Percentiles rank a stretch among this genome's conserved stretches.
Conservation (phyloP, 1,139 yeast species). For the Saccharomyces uvarum region DNA sequence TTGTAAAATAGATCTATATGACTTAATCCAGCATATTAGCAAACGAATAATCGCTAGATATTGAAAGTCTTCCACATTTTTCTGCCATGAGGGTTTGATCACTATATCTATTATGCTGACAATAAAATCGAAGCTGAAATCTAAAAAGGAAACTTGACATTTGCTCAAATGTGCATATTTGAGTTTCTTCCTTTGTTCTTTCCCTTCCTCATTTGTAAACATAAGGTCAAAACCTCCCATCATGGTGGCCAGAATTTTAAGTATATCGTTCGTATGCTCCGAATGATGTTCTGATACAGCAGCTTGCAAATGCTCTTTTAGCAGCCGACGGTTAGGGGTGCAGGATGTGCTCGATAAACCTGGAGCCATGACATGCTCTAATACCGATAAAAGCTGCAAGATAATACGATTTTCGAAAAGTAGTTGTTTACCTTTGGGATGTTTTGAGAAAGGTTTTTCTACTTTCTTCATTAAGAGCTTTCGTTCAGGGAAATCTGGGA, state of each 20-base stretch:
- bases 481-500: background rate
- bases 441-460: background rate
- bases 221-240: slow-evolving; percentile 6
- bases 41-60: slow-evolving; percentile 35
- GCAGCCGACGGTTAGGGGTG: background rate
- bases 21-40: slow-evolving; percentile 45
- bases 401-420: background rate
- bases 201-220: background rate
- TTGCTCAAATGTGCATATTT: background rate
- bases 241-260: slow-evolving; percentile 1
- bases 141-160: slow-evolving; percentile 7
- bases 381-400: background rate
- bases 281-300: background rate
- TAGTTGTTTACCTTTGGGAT: background rate
- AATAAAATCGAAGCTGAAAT: slow-evolving; percentile 14
- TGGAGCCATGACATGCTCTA: background rate
- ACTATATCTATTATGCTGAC: slow-evolving; percentile 12
- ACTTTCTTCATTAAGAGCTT: background rate
- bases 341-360: background rate
- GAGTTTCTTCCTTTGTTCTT: background rate
- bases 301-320: background rate
- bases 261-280: background rate
- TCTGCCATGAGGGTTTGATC: slow-evolving; percentile 11
- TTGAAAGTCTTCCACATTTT: slow-evolving; percentile 11
- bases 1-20: slow-evolving; percentile 37